Percentiles rank a stretch among this genome's conserved stretches.
Evolutionary conservation across 371 early-diverging fungal genomes (phyloP).

Genomic region (Mortierella sp.): DNA sequence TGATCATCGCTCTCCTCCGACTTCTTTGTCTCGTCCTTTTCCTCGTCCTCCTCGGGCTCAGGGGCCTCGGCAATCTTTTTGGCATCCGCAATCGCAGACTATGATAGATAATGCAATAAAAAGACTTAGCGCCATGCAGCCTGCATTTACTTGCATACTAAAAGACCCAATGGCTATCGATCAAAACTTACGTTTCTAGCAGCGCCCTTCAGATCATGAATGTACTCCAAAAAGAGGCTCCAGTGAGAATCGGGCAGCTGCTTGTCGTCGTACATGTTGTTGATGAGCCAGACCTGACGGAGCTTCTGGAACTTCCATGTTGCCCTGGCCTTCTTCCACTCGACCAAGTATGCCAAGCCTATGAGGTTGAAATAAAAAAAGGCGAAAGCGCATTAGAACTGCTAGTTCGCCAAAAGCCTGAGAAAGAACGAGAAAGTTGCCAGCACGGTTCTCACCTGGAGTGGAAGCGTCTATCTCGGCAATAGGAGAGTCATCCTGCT

Average conservation of each 20-base stretch:
- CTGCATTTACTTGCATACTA: neutral
- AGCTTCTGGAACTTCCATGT: conserved; percentile 77
- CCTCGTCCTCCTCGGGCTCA: conserved; percentile 35
- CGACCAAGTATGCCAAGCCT: conserved; percentile 52
- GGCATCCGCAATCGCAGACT: conserved; percentile 51
- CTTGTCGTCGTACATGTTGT: conserved; percentile 64
- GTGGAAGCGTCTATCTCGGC: conserved; percentile 30
- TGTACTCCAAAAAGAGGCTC: conserved; percentile 56
- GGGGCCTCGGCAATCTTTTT: conserved; percentile 55
- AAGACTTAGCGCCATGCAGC: neutral
- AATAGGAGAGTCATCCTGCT: conserved; percentile 24
- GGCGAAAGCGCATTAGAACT: neutral
- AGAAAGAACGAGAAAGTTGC: neutral
- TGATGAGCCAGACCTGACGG: conserved; percentile 73
- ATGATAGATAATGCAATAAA: neutral
- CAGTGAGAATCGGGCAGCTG: conserved; percentile 56
- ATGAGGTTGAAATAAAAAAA: neutral
- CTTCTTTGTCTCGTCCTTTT: conserved; percentile 13
- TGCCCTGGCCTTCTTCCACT: conserved; percentile 47
- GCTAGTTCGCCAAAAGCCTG: too few species aligned
- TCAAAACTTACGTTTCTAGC: conserved; percentile 57
- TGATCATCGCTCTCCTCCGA: conserved; percentile 21
- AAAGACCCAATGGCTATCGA: neutral
- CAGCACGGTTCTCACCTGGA: conserved; percentile 23
- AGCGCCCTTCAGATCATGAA: conserved; percentile 60